Conservation (phyloP, 108 stramenopile genomes). For the Discostella pseudostelligera region DNA sequence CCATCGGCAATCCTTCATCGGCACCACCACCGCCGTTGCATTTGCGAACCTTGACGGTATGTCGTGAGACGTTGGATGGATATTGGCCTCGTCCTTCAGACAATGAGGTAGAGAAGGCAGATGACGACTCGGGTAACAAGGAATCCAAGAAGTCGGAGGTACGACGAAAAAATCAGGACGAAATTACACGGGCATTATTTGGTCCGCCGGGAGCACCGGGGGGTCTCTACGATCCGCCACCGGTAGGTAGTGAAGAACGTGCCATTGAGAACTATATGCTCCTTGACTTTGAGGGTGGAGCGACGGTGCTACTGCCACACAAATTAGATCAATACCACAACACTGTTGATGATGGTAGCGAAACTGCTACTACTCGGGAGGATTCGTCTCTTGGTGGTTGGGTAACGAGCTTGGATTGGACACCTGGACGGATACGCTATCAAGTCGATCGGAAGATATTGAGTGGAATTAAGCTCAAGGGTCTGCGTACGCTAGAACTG, state of each 20-base stretch:
- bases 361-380: background rate
- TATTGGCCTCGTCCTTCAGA: constrained; percentile 47
- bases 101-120: constrained; percentile 15
- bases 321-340: constrained; percentile 65
- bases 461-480: constrained; percentile 61
- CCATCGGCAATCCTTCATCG: background rate
- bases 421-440: constrained; percentile 75
- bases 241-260: constrained; percentile 68
- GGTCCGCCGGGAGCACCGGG: constrained; percentile 79
- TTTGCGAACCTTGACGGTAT: constrained; percentile 74
- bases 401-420: constrained; percentile 87
- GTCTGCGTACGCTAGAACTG: constrained; percentile 78
- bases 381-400: constrained; percentile 47
- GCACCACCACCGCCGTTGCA: constrained; percentile 67
- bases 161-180: constrained; percentile 33
- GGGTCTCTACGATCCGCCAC: constrained; percentile 87
- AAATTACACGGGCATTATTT: constrained; percentile 51
- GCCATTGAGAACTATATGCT: constrained; percentile 66
- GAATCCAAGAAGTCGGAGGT: constrained; percentile 16
- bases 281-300: constrained; percentile 82
- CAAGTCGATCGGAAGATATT: constrained; percentile 84
- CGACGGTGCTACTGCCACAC: constrained; percentile 75
- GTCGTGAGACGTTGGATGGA: constrained; percentile 84
- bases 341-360: constrained; percentile 14
- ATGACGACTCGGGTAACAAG: constrained; percentile 3